Conservation (phyloP, 306 rosid species). For the Lathyrus aphaca region DNA sequence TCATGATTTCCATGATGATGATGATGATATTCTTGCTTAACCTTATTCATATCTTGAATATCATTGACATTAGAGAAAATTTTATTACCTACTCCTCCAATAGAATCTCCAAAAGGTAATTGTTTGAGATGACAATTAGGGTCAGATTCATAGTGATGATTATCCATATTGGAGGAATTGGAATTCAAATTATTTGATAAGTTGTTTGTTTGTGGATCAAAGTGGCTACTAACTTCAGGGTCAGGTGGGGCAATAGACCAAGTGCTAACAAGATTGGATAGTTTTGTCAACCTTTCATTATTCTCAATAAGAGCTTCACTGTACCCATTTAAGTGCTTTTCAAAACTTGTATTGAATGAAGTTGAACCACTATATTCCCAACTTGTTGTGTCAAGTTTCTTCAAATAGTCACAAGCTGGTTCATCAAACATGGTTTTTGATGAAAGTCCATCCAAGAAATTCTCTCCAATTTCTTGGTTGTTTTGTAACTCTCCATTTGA, state of each 20-base stretch:
- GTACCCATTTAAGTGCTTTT: conserved; percentile 58
- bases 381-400: conserved; percentile 61
- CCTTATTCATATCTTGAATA: conserved; percentile 44
- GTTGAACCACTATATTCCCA: conserved; percentile 60
- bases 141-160: conserved; percentile 37
- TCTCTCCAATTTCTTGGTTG: conserved; percentile 64
- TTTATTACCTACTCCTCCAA: conserved; percentile 34
- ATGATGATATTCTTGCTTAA: conserved; percentile 40
- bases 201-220: conserved; percentile 51
- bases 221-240: conserved; percentile 52
- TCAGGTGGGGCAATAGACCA: conserved; percentile 93
- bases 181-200: conserved; percentile 42
- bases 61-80: conserved; percentile 35
- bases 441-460: conserved; percentile 64
- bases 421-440: conserved; percentile 61
- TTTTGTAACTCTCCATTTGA: conserved; percentile 55
- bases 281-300: conserved; percentile 63
- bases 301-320: conserved; percentile 49
- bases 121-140: conserved; percentile 40
- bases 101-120: conserved; percentile 41
- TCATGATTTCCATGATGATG: conserved; percentile 27
- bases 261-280: conserved; percentile 74
- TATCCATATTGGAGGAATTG: conserved; percentile 45
- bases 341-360: conserved; percentile 51
- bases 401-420: conserved; percentile 80